Evolutionary conservation across 2,329 filamentous ascomycete genomes (phyloP).

Genomic region (Penicillium decumbens): DNA sequence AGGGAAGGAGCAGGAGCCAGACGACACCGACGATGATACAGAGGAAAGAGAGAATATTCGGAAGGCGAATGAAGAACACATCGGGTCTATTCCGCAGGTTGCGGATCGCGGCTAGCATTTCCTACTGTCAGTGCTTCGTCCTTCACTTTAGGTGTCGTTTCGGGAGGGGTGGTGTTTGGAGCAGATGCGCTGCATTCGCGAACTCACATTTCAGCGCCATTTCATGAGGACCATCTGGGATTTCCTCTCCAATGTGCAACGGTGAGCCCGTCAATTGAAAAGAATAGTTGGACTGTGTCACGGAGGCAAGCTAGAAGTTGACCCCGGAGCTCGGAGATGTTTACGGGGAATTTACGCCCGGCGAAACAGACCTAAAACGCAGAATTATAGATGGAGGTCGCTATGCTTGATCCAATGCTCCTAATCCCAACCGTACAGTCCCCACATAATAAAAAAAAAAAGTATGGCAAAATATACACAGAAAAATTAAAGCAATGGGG

Average conservation of each 20-base stretch:
- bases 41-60: slow-evolving; percentile 79
- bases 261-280: slow-evolving; percentile 9
- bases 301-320: slow-evolving; percentile 12
- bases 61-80: slow-evolving; percentile 66
- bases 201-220: slow-evolving; percentile 43
- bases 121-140: slow-evolving; percentile 17
- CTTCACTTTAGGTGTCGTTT: slow-evolving; percentile 6
- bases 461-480: slow-evolving; percentile 32
- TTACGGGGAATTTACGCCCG: slow-evolving; percentile 31
- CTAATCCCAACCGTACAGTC: slow-evolving; percentile 1
- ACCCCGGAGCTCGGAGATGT: slow-evolving; percentile 16
- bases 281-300: slow-evolving; percentile 5
- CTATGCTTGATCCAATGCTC: slow-evolving; percentile 18
- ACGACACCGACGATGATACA: slow-evolving; percentile 79
- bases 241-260: slow-evolving; percentile 20
- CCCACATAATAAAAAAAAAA: slow-evolving; percentile 10
- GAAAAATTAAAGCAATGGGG: slow-evolving; percentile 18
- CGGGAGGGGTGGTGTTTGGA: background rate
- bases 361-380: slow-evolving; percentile 31
- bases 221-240: slow-evolving; percentile 26
- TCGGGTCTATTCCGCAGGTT: slow-evolving; percentile 72
- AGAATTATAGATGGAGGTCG: slow-evolving; percentile 22
- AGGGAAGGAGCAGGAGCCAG: slow-evolving; percentile 84
- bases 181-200: background rate
- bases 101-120: slow-evolving; percentile 37